Base-by-base conservation (phyloP, 148 eudicot species). In the Arbutus unedo region DNA sequence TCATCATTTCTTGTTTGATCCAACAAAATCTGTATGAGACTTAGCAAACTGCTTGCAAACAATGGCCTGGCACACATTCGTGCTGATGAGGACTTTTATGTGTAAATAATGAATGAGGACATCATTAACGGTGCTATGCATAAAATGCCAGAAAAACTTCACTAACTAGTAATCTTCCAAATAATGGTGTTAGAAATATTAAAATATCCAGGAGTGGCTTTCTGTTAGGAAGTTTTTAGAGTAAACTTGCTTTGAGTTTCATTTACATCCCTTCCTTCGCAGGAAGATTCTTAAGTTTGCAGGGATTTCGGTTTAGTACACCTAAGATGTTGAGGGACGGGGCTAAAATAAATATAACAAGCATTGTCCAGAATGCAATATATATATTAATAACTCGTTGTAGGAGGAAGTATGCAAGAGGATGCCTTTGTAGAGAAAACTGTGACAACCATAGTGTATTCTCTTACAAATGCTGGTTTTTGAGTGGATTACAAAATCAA, bases 1-100 rank as follows among this genome's bases (percentile, higher is more conserved):
- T 94, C 96, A 86, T 94, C 94, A 71, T 93, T 89, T 76, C 90
- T 90, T 66, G 87, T 89, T 78, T 93, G 94, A 82, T 91, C 96
- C 85, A 94, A 85, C 79, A 93, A 85, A 87, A 89, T 90, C 80
- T 91, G 89, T 88, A 91, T 88, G 84, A 91, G 89, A 85, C 91
- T 88, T 55, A 94, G 85, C 87, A 93, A 89, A 86, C 98, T 94
- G 78, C 91, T 89, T 0, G 98, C 96, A 84, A 94, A 91, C 84
- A 94, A 84, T 86, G 98, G 93, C 98, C 96, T 94, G 93, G 21
- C 78, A 81, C 41, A 56, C 3, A 54, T 79, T 5, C 56, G 67
- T 62, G 21, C 73, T 79, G 57, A 44, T 76, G 8, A 76, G 70
- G 44, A 78, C 54, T 79, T 19, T 16, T 7, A 56, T 41, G 38